Conservation (phyloP, 2,329 filamentous ascomycete species). For the Helotiales sp. region DNA sequence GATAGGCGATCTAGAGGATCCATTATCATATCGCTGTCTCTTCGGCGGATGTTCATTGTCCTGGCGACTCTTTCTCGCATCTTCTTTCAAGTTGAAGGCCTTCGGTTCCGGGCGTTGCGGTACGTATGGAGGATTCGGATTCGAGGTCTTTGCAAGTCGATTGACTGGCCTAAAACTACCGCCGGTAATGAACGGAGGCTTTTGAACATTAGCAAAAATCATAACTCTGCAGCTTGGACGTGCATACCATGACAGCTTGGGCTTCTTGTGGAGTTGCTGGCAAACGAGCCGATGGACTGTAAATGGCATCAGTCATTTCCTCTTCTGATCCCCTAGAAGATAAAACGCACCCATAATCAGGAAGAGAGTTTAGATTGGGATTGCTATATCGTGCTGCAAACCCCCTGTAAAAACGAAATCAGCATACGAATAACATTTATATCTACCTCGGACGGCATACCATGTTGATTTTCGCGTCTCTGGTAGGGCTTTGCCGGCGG, state of each 20-base stretch:
- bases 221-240: not conserved
- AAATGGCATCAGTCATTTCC: not conserved
- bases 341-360: conserved; percentile 12
- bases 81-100: not conserved
- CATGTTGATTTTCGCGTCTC: not conserved
- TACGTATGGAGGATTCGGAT: not conserved
- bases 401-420: not conserved
- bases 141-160: not conserved
- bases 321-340: not conserved
- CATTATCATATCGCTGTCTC: conserved; percentile 15
- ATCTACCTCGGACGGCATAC: not conserved
- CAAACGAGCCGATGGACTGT: not conserved
- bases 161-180: not conserved
- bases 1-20: conserved; percentile 16
- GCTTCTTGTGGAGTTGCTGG: not conserved
- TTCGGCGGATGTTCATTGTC: conserved; percentile 10
- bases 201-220: not conserved
- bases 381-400: not conserved
- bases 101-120: not conserved
- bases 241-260: not conserved
- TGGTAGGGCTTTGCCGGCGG: conserved; percentile 1
- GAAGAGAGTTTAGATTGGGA: not conserved
- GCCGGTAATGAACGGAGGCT: not conserved
- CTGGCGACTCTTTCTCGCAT: not conserved
- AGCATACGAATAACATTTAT: not conserved